Conservation (phyloP, 371 early-diverging fungal species). For the Polyrhizophydium stewartii region DNA sequence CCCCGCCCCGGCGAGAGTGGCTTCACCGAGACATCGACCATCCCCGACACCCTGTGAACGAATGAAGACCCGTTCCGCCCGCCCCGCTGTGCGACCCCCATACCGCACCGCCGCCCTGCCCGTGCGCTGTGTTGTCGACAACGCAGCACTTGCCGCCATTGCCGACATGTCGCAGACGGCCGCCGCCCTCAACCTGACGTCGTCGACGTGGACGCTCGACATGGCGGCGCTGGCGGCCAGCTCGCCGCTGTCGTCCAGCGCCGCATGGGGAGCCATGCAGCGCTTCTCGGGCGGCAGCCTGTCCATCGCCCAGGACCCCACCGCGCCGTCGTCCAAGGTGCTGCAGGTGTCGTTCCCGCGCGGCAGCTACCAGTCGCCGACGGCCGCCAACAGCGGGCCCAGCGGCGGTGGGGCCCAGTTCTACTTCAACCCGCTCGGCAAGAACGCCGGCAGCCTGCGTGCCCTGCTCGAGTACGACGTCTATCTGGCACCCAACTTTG, state of each 20-base stretch:
- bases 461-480: background rate
- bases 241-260: background rate
- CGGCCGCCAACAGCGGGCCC: background rate
- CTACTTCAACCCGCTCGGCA: background rate
- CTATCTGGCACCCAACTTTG: background rate
- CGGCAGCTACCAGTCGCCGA: background rate
- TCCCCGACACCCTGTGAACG: too few relatives aligned
- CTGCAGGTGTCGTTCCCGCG: background rate
- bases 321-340: too few relatives aligned
- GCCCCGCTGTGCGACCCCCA: too few relatives aligned
- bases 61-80: too few relatives aligned
- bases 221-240: background rate
- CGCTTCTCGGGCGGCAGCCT: background rate
- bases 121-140: too few relatives aligned
- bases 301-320: background rate
- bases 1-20: too few relatives aligned
- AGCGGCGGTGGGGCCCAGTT: background rate
- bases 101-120: too few relatives aligned
- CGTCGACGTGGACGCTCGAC: background rate
- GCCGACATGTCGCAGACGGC: too few relatives aligned
- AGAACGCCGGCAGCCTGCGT: background rate
- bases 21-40: too few relatives aligned
- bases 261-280: background rate
- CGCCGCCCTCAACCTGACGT: too few relatives aligned
- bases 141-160: too few relatives aligned